phyloP scores from a whole-genome alignment of 2,329 filamentous ascomycete species.

The Talaromyces sp. region DNA sequence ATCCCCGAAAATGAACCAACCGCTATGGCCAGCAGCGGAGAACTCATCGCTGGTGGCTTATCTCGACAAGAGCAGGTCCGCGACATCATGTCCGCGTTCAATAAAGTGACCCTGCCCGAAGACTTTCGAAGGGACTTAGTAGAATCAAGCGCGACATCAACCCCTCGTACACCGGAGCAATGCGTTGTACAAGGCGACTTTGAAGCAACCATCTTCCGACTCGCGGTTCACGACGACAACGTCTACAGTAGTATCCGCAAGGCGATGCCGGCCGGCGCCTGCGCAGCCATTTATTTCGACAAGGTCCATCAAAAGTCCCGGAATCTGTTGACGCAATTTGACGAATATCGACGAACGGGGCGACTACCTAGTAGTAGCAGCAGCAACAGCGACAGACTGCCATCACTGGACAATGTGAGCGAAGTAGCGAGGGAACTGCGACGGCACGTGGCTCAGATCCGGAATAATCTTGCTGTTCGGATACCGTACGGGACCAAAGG shows the following conservation, averaged over 20 bases:
- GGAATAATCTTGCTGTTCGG: slow-evolving; percentile 34
- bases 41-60: slow-evolving; percentile 26
- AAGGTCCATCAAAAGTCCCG: slow-evolving; percentile 41
- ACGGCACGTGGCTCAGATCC: slow-evolving; percentile 32
- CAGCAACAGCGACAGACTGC: slow-evolving; percentile 20
- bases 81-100: slow-evolving; percentile 50
- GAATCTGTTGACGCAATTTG: slow-evolving; percentile 39
- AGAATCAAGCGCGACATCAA: slow-evolving; percentile 30
- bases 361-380: slow-evolving; percentile 24
- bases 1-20: slow-evolving; percentile 23
- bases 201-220: slow-evolving; percentile 46
- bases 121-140: slow-evolving; percentile 44
- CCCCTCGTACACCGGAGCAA: slow-evolving; percentile 39
- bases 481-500: slow-evolving; percentile 38
- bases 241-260: slow-evolving; percentile 44
- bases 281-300: slow-evolving; percentile 46
- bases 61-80: slow-evolving; percentile 40
- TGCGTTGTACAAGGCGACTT: slow-evolving; percentile 48
- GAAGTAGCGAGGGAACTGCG: slow-evolving; percentile 35
- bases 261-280: slow-evolving; percentile 42
- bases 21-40: neutral
- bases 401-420: slow-evolving; percentile 26
- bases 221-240: slow-evolving; percentile 46
- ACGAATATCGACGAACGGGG: slow-evolving; percentile 40
- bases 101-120: slow-evolving; percentile 39